Percentiles rank a stretch among this genome's conserved stretches.
These are phyloP conservation scores for Saccharomyces kudriavzevii DNA, from an alignment of 805 yeast genomes.

Conservation along the genomic window DNA sequence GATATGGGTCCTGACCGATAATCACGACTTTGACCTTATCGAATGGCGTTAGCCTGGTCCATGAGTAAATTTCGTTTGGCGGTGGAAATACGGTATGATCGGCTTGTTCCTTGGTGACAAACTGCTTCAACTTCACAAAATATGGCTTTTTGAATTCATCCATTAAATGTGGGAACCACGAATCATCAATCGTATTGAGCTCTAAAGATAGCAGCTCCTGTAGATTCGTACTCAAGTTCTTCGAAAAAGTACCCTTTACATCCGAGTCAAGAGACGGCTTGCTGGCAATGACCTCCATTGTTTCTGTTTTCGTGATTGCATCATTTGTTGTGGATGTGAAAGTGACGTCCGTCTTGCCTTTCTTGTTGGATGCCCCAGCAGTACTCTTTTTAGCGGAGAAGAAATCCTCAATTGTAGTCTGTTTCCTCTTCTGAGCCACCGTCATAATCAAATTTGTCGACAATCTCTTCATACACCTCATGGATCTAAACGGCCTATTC, in stretches of 20 bases:
- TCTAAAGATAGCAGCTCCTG: constrained; percentile 50
- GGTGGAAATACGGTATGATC: constrained; percentile 69
- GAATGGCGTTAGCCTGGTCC: constrained; percentile 83
- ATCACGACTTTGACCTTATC: constrained; percentile 65
- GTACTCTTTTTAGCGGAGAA: constrained; percentile 3
- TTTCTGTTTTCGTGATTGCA: neutral
- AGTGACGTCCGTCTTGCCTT: neutral
- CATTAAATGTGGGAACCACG: constrained; percentile 70
- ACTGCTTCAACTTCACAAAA: constrained; percentile 63
- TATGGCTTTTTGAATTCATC: constrained; percentile 77
- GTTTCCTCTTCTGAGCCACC: constrained; percentile 9
- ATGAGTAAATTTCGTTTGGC: constrained; percentile 67
- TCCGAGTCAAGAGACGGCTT: neutral
- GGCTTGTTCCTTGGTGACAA: constrained; percentile 42
- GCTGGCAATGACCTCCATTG: neutral
- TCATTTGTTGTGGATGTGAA: neutral
- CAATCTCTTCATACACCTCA: neutral
- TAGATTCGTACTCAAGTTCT: constrained; percentile 9
- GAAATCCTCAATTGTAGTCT: constrained; percentile 13
- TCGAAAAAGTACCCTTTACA: constrained; percentile 7
- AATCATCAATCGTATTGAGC: constrained; percentile 55
- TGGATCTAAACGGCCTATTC: neutral
- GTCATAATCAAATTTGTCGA: constrained; percentile 4
- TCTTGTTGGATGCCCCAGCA: neutral
- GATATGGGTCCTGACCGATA: constrained; percentile 96